Base-by-base conservation (phyloP, 2,329 filamentous ascomycete genomes). In the Metarhizium guizhouense region DNA sequence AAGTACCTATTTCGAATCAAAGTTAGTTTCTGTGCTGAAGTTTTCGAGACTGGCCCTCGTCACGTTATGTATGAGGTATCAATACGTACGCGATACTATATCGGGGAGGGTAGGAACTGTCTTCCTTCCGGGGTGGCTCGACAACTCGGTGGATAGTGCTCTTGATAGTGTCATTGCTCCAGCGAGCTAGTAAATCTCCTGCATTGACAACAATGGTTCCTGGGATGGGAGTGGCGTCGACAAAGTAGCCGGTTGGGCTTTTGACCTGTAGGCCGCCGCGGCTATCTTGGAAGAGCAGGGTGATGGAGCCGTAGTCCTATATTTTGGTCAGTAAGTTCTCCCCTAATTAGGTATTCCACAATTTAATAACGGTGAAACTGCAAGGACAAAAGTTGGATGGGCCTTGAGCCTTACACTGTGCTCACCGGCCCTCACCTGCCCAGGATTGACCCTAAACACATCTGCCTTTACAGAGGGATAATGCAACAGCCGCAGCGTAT, bases 121-220 rank as follows among this genome's bases (percentile, higher is more conserved):
- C 73, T 3, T 73, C 75, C 4, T 77, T 78, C 16, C 76, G 74
- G 1, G 89, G 88, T 2, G 92, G 92, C 72, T 96, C 88, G 5
- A 96, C 88, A 1, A 96, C 92, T 11, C 91, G 84, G 70, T 96
- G 92, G 58, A 91, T 83, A 4, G 92, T 96, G 67, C 88, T 93
- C 74, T 88, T 91, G 73, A 96, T 95, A 4, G 82, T 87, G 65
- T 95, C 90, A 66, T 96, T 96, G 60, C 87, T 90, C 92, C 91
- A 96, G 53, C 91, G 78, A 1, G 89, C 86, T 52, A 96, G 75
- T 62, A 96, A 68, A 67, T 96, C 92, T 1, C 91, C 92, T 0
- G 91, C 91, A 65, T 96, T 96, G 60, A 96, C 82, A 11, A 96
- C 89, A 45, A 94, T 86, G 0, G 90, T 91, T 54, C 84, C 85